These are phyloP conservation scores for Draba incana DNA, from an alignment of 345 rosid species.

Conservation along the genomic window DNA sequence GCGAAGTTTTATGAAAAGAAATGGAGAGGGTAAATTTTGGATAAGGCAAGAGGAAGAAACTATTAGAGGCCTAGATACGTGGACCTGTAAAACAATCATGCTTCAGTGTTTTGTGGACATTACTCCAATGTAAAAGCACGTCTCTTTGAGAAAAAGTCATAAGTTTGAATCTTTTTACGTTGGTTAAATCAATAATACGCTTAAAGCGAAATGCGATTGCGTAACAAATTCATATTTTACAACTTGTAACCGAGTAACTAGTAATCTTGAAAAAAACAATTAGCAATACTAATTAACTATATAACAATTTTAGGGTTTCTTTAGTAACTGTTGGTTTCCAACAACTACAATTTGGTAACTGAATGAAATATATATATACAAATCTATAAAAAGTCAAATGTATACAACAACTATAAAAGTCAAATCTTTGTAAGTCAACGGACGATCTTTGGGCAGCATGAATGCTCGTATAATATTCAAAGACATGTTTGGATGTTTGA, in stretches of 20 bases:
- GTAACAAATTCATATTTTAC: background rate
- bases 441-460: background rate
- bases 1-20: background rate
- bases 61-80: conserved; percentile 18
- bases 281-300: no score
- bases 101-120: conserved; percentile 20
- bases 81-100: conserved; percentile 27
- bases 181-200: background rate
- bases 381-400: background rate
- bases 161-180: conserved; percentile 3
- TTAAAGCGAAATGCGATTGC: conserved; percentile 10
- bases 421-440: conserved; percentile 8
- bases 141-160: conserved; percentile 24
- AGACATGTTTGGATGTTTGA: conserved; percentile 26
- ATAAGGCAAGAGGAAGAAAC: background rate
- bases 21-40: background rate
- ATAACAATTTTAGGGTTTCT: background rate
- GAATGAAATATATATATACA: background rate
- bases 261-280: background rate
- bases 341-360: no score
- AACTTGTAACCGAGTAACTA: background rate
- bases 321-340: background rate
- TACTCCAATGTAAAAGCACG: conserved; percentile 31
- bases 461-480: background rate
- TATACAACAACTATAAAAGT: conserved; percentile 6